These are phyloP conservation scores for Pugionium cornutum DNA, from an alignment of 345 rosid species.

Conservation along the genomic window DNA sequence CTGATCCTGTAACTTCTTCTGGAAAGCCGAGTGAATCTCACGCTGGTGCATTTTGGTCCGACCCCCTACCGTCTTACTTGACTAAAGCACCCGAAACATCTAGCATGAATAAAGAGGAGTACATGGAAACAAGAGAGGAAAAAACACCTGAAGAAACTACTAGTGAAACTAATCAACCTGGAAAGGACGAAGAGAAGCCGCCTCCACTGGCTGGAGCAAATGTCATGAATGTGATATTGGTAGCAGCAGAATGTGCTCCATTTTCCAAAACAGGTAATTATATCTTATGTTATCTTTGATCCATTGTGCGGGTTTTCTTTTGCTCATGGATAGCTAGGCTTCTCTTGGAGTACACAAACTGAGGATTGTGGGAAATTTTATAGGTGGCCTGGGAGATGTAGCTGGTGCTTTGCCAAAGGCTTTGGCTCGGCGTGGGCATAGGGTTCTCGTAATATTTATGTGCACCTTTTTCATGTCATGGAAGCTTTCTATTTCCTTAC, in stretches of 20 bases:
- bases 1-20: constrained; percentile 42
- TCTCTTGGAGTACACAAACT: constrained; percentile 25
- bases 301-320: not conserved
- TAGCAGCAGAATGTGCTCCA: constrained; percentile 96
- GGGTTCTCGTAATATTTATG: constrained; percentile 74
- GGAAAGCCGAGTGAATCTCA: constrained; percentile 36
- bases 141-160: constrained; percentile 29
- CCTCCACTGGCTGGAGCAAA: constrained; percentile 86
- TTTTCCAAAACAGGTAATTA: constrained; percentile 84
- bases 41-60: constrained; percentile 47
- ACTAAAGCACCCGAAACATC: constrained; percentile 38
- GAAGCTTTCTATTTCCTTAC: constrained; percentile 9
- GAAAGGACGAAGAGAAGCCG: constrained; percentile 46
- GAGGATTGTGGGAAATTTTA: constrained; percentile 27
- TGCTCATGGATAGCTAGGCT: constrained; percentile 4
- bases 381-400: constrained; percentile 99
- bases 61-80: constrained; percentile 58
- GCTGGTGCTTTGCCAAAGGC: constrained; percentile 97
- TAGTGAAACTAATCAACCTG: constrained; percentile 41
- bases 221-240: constrained; percentile 85
- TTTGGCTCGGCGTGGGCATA: constrained; percentile 92
- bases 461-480: constrained; percentile 12
- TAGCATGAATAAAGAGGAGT: constrained; percentile 37
- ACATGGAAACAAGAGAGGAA: constrained; percentile 39
- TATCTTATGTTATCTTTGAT: constrained; percentile 5